These are phyloP conservation scores for Bauhinia variegata DNA, from an alignment of 306 rosid species.

Conservation along the genomic window DNA sequence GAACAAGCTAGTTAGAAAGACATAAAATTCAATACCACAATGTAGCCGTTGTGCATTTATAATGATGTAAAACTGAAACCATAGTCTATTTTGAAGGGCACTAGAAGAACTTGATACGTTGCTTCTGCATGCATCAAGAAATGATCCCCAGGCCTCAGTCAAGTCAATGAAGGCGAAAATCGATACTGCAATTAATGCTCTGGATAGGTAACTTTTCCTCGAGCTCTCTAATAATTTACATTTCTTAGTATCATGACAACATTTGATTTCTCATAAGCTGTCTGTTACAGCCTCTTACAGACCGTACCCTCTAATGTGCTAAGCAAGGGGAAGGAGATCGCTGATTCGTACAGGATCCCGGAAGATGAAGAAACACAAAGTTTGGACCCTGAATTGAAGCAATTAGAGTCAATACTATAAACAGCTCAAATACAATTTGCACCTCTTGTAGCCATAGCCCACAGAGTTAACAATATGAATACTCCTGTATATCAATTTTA, in stretches of 20 bases:
- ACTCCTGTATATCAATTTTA: no score
- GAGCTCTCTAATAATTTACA: no score
- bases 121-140: constrained; percentile 81
- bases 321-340: constrained; percentile 69
- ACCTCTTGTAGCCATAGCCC: neutral
- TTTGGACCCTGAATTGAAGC: constrained; percentile 66
- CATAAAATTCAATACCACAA: neutral
- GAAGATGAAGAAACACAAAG: constrained; percentile 51
- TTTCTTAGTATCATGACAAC: constrained; percentile 21
- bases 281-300: constrained; percentile 76
- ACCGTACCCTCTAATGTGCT: constrained; percentile 87
- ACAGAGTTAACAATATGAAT: constrained; percentile 7
- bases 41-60: neutral
- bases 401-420: constrained; percentile 75
- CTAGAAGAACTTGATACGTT: constrained; percentile 87
- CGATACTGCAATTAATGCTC: constrained; percentile 54
- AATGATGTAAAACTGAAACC: constrained; percentile 26
- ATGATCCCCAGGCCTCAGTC: constrained; percentile 74
- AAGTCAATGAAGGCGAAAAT: constrained; percentile 74
- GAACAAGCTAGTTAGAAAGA: no score
- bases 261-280: constrained; percentile 28
- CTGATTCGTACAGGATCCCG: constrained; percentile 68
- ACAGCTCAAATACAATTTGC: neutral
- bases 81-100: constrained; percentile 56
- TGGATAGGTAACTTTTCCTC: constrained; percentile 80